Conservation (phyloP, 2,329 filamentous ascomycete species). For the Tolypocladium cylindrosporum region DNA sequence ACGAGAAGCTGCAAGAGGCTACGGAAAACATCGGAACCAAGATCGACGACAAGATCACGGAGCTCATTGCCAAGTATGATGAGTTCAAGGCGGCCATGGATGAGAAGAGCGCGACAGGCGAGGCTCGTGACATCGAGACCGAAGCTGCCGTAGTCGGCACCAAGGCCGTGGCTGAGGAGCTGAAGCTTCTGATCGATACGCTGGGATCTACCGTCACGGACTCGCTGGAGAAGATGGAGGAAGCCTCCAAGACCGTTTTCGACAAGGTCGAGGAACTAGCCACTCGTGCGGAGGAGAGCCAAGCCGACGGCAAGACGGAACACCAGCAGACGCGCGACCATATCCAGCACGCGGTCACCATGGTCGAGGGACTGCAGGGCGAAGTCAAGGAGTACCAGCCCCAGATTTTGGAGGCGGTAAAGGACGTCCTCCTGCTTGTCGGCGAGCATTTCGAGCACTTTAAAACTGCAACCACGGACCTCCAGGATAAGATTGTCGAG, state of each 20-base stretch:
- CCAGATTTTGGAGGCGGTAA: constrained; percentile 75
- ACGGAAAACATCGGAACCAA: constrained; percentile 44
- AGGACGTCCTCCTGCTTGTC: constrained; percentile 75
- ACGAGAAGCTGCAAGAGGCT: constrained; percentile 61
- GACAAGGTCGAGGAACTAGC: constrained; percentile 72
- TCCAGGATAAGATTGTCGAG: constrained; percentile 52
- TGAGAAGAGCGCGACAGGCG: constrained; percentile 61
- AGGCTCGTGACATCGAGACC: constrained; percentile 63
- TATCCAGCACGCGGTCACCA: constrained; percentile 61
- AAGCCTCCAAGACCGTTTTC: constrained; percentile 81
- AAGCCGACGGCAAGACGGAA: constrained; percentile 64
- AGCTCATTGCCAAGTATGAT: constrained; percentile 80
- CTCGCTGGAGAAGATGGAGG: constrained; percentile 75
- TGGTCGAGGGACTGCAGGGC: constrained; percentile 66
- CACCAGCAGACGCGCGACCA: constrained; percentile 77
- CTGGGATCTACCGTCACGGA: constrained; percentile 74
- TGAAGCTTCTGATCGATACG: constrained; percentile 77
- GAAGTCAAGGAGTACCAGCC: constrained; percentile 78
- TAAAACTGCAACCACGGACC: constrained; percentile 49
- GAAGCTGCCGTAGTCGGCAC: constrained; percentile 65
- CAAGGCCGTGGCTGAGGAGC: constrained; percentile 75
- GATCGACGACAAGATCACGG: constrained; percentile 58
- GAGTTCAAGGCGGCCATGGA: constrained; percentile 69
- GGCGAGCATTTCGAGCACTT: constrained; percentile 84
- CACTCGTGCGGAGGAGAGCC: constrained; percentile 63